Evolutionary conservation across 139 green algal species (phyloP).

Genomic region (Gonium pectorale): DNA sequence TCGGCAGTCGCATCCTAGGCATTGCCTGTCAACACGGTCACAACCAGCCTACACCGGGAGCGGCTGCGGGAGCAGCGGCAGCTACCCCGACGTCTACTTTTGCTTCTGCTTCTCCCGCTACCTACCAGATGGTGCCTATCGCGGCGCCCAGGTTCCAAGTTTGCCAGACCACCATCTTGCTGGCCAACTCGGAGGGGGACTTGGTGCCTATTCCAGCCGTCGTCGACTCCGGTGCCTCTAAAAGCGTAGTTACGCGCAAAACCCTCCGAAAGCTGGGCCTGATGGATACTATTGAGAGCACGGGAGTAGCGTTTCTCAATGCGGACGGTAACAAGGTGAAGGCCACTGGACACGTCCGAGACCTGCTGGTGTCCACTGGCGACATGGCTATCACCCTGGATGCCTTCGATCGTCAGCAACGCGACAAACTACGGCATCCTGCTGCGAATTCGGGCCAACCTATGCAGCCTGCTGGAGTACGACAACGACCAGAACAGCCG

Average conservation of each 20-base stretch:
- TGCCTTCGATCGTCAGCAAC: neutral
- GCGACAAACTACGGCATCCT: neutral
- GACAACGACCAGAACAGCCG: neutral
- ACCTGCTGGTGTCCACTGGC: neutral
- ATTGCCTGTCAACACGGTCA: neutral
- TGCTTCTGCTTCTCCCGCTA: too few relatives aligned
- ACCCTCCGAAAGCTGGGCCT: neutral
- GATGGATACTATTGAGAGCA: neutral
- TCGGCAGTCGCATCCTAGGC: neutral
- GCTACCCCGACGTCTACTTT: too few relatives aligned
- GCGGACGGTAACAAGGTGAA: neutral
- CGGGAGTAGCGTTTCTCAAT: neutral
- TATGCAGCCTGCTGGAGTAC: neutral
- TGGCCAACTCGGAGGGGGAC: neutral
- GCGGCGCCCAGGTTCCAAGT: neutral
- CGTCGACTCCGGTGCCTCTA: neutral
- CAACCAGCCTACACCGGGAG: neutral
- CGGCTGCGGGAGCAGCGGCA: too few relatives aligned
- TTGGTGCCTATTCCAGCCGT: neutral
- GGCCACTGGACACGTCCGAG: neutral
- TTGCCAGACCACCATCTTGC: neutral
- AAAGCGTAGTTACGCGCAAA: neutral
- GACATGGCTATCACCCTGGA: neutral
- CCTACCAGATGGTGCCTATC: too few relatives aligned
- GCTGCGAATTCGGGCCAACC: conserved; percentile 4